Evolutionary conservation across 345 rosid genomes (phyloP).

Genomic region (Ceriops zippeliana): DNA sequence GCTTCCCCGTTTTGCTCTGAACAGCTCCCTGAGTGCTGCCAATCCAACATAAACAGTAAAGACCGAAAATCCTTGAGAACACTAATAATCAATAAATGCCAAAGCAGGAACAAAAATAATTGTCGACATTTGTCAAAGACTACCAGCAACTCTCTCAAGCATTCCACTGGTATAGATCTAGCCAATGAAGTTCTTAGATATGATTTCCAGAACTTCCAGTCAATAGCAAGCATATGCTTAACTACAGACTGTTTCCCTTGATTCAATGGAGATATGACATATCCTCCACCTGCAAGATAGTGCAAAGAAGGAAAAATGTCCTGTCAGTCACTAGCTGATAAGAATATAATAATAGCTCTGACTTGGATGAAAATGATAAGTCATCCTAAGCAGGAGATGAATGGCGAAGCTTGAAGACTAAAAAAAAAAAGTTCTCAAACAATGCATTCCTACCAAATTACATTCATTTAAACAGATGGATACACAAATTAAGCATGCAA

Average conservation of each 20-base stretch:
- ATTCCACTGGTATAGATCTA: conserved; percentile 75
- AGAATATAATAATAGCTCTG: neutral
- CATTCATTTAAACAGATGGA: neutral
- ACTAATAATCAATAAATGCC: neutral
- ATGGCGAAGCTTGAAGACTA: neutral
- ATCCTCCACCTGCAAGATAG: conserved; percentile 81
- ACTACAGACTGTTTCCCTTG: conserved; percentile 75
- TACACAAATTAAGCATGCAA: neutral
- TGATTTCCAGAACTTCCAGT: conserved; percentile 93
- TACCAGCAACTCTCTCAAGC: conserved; percentile 94
- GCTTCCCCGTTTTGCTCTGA: conserved; percentile 61
- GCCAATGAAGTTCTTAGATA: conserved; percentile 69
- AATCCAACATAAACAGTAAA: conserved; percentile 7
- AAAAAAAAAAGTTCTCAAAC: no score
- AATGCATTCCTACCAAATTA: no score
- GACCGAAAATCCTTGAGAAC: no score
- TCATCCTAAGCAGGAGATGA: no score
- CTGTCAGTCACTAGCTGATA: neutral
- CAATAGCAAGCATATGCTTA: conserved; percentile 97
- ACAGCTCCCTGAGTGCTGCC: conserved; percentile 82
- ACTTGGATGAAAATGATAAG: neutral
- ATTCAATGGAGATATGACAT: conserved; percentile 72
- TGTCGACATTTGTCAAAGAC: conserved; percentile 13
- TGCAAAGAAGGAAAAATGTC: conserved; percentile 1
- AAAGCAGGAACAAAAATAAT: neutral